Conservation (phyloP, 1,284 basidiomycete genomes). For the Stygiomarasmius scandens region DNA sequence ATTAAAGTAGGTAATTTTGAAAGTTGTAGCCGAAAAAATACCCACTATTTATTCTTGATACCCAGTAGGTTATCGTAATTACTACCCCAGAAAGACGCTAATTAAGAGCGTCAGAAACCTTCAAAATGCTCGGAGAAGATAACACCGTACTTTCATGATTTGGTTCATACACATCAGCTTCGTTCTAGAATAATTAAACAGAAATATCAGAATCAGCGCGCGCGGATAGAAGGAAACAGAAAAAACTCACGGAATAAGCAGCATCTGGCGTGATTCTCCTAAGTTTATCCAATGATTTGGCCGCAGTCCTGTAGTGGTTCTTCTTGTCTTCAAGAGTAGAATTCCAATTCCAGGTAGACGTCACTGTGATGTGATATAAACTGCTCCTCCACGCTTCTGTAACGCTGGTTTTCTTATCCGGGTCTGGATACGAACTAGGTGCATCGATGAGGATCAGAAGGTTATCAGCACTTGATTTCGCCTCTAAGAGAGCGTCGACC, state of each 20-base stretch:
- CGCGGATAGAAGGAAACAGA: background rate
- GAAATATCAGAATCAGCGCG: background rate
- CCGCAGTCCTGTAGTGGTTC: constrained; percentile 18
- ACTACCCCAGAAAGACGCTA: constrained; percentile 27
- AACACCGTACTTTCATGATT: constrained; percentile 18
- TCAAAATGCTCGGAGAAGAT: background rate
- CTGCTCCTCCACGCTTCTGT: constrained; percentile 29
- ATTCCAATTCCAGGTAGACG: constrained; percentile 26
- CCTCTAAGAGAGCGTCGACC: constrained; percentile 38
- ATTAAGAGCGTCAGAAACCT: background rate
- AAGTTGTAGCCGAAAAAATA: background rate
- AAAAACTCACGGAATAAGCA: constrained; percentile 13
- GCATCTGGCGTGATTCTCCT: constrained; percentile 27
- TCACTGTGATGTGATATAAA: constrained; percentile 26
- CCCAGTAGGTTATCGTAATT: constrained; percentile 23
- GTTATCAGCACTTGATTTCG: constrained; percentile 21
- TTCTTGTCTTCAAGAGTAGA: constrained; percentile 23
- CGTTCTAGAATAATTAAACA: constrained; percentile 12
- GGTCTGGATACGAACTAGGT: constrained; percentile 24
- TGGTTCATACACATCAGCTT: constrained; percentile 20
- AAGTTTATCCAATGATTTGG: constrained; percentile 22
- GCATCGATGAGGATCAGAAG: constrained; percentile 26
- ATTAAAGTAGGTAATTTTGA: background rate
- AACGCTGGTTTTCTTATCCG: constrained; percentile 23
- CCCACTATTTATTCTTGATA: constrained; percentile 27